Evolutionary conservation across 2,329 filamentous ascomycete species (phyloP).

Genomic region (Penicillium sp.): DNA sequence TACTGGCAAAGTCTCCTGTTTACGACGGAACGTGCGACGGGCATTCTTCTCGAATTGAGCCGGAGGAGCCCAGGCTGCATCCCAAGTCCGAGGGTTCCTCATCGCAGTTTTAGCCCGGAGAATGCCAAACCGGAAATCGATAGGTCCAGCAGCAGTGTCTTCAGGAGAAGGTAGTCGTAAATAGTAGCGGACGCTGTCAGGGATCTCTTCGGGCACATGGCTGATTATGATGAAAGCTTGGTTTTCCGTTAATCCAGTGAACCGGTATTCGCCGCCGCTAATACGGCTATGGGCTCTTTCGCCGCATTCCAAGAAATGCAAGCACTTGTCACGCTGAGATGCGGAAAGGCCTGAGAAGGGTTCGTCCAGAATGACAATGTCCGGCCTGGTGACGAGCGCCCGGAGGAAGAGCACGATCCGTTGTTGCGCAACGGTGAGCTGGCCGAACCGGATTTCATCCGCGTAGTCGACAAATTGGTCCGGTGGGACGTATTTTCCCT

Average conservation of each 20-base stretch:
- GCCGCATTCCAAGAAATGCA: slow-evolving; percentile 70
- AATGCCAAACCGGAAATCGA: slow-evolving; percentile 34
- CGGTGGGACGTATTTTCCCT: slow-evolving; percentile 5
- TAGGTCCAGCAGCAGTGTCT: slow-evolving; percentile 18
- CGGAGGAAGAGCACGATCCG: slow-evolving; percentile 80
- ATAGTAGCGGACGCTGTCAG: slow-evolving; percentile 77
- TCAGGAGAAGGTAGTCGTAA: slow-evolving; percentile 64
- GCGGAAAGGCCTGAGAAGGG: slow-evolving; percentile 84
- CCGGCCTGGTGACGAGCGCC: slow-evolving; percentile 73
- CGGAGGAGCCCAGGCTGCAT: slow-evolving; percentile 28
- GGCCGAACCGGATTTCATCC: slow-evolving; percentile 71
- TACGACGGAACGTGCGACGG: background rate
- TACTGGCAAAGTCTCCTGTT: background rate
- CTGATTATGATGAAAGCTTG: slow-evolving; percentile 92
- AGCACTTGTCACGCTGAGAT: slow-evolving; percentile 76
- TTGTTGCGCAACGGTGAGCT: slow-evolving; percentile 54
- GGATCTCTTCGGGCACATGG: slow-evolving; percentile 86
- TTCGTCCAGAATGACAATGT: slow-evolving; percentile 81
- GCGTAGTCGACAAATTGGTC: slow-evolving; percentile 58
- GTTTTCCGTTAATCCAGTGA: slow-evolving; percentile 58
- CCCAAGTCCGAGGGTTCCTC: slow-evolving; percentile 27
- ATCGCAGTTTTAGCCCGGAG: slow-evolving; percentile 23
- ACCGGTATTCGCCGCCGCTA: slow-evolving; percentile 15
- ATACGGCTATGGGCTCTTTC: slow-evolving; percentile 44
- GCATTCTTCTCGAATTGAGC: slow-evolving; percentile 12